phyloP scores from a whole-genome alignment of 495 filamentous ascomycete genomes.

The Beverwykella pulmonaria region DNA sequence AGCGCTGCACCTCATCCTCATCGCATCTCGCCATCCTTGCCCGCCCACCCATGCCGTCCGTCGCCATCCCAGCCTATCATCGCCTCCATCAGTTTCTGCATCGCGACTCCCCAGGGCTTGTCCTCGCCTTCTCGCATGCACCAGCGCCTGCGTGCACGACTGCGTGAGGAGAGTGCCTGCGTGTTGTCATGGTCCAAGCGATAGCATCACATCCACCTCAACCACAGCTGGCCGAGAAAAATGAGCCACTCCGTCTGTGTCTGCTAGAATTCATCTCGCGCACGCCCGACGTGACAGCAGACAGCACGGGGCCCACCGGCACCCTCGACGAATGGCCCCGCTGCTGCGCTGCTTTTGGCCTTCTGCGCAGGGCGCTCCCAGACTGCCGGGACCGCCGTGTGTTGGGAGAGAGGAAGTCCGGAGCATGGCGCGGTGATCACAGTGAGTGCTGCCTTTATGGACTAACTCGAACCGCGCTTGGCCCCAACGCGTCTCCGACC shows the following conservation, averaged over 20 bases:
- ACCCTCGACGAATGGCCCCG: not conserved
- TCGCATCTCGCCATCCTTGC: not conserved
- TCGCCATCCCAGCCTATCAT: no score
- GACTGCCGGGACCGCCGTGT: conserved; percentile 22
- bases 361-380: conserved; percentile 33
- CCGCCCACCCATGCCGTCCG: not conserved
- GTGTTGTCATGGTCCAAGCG: no score
- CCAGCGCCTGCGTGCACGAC: no score
- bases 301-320: no score
- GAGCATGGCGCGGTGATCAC: conserved; percentile 33
- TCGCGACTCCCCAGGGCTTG: no score
- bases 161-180: no score
- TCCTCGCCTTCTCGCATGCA: no score
- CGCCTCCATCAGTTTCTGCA: no score
- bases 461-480: conserved; percentile 22
- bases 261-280: no score
- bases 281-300: not conserved
- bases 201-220: no score
- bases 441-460: not conserved
- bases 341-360: conserved; percentile 27
- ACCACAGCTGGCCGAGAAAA: no score
- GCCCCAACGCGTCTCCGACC: conserved; percentile 18
- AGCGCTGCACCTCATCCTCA: conserved; percentile 20
- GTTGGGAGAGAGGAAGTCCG: conserved; percentile 23
- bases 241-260: no score